Conservation (phyloP, 2,329 filamentous ascomycete genomes). For the Pseudogymnoascus sp. region DNA sequence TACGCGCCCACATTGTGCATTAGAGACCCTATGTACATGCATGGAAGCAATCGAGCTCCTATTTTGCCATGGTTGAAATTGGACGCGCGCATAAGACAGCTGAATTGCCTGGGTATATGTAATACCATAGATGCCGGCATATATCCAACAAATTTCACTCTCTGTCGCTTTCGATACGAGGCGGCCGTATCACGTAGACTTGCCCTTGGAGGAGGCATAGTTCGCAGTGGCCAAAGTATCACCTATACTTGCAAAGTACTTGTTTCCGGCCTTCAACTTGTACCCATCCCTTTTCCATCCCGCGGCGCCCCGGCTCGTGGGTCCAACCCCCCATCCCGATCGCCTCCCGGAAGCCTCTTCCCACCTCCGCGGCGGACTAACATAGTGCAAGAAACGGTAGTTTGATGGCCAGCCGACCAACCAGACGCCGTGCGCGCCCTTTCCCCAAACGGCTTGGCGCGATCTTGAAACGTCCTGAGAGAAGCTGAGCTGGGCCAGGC, state of each 20-base stretch:
- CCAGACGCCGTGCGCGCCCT: neutral
- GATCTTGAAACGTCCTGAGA: neutral
- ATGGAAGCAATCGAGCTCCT: neutral
- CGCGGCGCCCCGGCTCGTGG: constrained; percentile 8
- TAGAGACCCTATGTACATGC: constrained; percentile 5
- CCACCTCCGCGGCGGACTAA: constrained; percentile 1
- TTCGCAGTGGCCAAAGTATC: neutral
- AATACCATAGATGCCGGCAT: neutral
- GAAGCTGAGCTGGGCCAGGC: neutral
- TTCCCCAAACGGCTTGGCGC: constrained; percentile 3
- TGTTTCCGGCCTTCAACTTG: too few species aligned
- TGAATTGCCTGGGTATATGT: neutral
- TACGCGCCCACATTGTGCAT: neutral
- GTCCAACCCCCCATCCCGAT: constrained; percentile 2
- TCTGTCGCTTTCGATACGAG: neutral
- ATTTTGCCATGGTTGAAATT: neutral
- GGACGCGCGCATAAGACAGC: neutral
- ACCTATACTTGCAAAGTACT: neutral
- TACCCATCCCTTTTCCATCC: neutral
- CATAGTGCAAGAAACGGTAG: neutral
- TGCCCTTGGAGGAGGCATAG: neutral
- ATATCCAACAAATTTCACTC: neutral
- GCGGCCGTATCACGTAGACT: neutral
- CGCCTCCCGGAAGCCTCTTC: neutral
- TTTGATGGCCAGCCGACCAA: neutral